Evolutionary conservation across 2,329 filamentous ascomycete genomes (phyloP).

Genomic region (Pseudogymnoascus sp.): DNA sequence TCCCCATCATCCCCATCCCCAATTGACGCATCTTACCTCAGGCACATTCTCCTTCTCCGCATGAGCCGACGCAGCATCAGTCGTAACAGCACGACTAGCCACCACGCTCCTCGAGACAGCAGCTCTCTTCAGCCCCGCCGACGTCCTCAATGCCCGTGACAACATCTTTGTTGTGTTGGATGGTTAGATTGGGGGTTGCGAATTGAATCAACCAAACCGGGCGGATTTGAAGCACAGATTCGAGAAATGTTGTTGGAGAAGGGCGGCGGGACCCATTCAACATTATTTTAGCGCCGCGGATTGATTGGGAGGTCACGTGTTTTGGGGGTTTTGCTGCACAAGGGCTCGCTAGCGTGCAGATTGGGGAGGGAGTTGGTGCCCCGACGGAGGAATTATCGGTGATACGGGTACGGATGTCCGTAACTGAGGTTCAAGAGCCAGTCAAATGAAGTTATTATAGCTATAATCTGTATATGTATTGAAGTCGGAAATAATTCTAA

Average conservation of each 20-base stretch:
- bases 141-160: conserved; percentile 58
- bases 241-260: background rate
- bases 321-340: background rate
- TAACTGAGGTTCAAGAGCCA: background rate
- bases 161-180: conserved; percentile 48
- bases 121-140: conserved; percentile 43
- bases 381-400: background rate
- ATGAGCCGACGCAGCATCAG: conserved; percentile 86
- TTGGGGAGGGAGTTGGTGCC: background rate
- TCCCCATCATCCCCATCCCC: background rate
- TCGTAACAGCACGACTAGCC: conserved; percentile 69
- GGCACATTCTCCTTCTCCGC: conserved; percentile 70
- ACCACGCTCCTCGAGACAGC: conserved; percentile 26
- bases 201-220: background rate
- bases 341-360: too few species aligned
- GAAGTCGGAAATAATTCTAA: background rate
- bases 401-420: background rate
- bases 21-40: conserved; percentile 40
- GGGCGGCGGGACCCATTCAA: background rate
- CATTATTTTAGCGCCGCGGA: background rate
- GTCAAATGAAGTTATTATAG: background rate
- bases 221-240: background rate
- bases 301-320: background rate
- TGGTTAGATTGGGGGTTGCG: background rate
- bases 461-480: background rate